These are phyloP conservation scores for Pancytospora epiphaga DNA, from an alignment of 371 early-diverging fungal genomes.

Conservation along the genomic window DNA sequence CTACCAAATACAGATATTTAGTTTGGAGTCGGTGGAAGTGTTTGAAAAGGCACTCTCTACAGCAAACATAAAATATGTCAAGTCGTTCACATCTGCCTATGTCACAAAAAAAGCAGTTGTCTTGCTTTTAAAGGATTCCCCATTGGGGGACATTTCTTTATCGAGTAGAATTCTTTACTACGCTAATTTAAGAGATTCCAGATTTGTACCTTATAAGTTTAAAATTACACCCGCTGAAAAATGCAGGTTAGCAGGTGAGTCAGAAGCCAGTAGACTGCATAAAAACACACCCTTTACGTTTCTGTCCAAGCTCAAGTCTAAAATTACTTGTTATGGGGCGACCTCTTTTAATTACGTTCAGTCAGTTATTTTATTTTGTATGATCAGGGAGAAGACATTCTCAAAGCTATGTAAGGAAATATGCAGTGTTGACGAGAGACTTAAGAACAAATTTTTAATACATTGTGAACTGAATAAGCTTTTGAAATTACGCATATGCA, in stretches of 20 bases:
- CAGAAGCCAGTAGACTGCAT: not conserved
- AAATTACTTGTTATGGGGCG: not conserved
- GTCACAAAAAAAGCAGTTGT: not conserved
- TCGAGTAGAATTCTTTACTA: constrained; percentile 2
- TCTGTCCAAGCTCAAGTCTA: not conserved
- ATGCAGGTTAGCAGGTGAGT: not conserved
- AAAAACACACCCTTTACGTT: constrained; percentile 5
- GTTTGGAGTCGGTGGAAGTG: constrained; percentile 17
- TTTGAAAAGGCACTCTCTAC: constrained; percentile 10
- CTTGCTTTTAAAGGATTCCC: constrained; percentile 13
- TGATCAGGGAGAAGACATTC: constrained; percentile 15
- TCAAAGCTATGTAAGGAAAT: constrained; percentile 14
- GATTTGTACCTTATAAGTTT: constrained; percentile 30
- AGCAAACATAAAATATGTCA: constrained; percentile 19
- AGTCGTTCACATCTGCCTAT: constrained; percentile 7
- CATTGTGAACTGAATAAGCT: constrained; percentile 15
- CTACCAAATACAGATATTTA: constrained; percentile 26
- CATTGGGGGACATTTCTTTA: not conserved
- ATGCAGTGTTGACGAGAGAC: not conserved
- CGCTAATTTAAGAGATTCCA: constrained; percentile 15
- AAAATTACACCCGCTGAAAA: constrained; percentile 18
- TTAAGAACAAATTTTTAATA: constrained; percentile 22
- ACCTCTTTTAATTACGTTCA: not conserved
- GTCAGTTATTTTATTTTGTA: constrained; percentile 17
- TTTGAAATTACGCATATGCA: constrained; percentile 1